Evolutionary conservation across 345 rosid genomes (phyloP), one percentile per base, ranked within the genome.

Genomic region (Heritiera littoralis): DNA sequence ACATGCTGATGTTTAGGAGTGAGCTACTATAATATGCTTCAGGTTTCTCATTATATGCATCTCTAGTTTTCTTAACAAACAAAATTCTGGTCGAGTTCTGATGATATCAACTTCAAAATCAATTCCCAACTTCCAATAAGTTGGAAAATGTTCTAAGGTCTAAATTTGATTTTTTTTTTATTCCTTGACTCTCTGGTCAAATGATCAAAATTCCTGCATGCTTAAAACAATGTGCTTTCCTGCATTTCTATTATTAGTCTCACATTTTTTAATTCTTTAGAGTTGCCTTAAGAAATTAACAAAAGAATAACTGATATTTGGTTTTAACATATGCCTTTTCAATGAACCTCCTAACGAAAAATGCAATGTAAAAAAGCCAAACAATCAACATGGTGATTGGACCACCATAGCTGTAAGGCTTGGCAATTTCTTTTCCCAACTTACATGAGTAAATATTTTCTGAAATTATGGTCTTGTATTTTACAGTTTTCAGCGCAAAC

Each of bases 291-390:
- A 23, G 28, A 23, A 23, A 23, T 23, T 23, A 23, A 23, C 5
- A 35, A 66, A 28, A 56, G 30, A 54, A 74, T 9, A 74, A 69
- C 52, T 77, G 45, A 54, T 32, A 40, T 83, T 65, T 74, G 23
- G 15, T 43, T 75, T 74, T 17, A 61, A 51, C 48, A 45, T 75
- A 2, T 83, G 56, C 35, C 14, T 81, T 82, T 83, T 40, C 92
- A 95, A 98, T 55, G 98, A 93, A 85, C 98, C 98, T 15, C 82
- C 85, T 51, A 71, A 82, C 60, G 87, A 81, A 12, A 90, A 80
- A 80, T 90, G 95, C 86, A 85, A 89, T 74, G 74, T 78, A 8
- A 86, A 85, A 73, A 83, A 75, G 72, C 89, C 76, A 72, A 79
- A 61, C 23, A 79, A 82, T 75, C 81, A 80, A 69, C 82, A 90